Conservation (phyloP, 306 rosid species). For the Lathyrus tuberosus region DNA sequence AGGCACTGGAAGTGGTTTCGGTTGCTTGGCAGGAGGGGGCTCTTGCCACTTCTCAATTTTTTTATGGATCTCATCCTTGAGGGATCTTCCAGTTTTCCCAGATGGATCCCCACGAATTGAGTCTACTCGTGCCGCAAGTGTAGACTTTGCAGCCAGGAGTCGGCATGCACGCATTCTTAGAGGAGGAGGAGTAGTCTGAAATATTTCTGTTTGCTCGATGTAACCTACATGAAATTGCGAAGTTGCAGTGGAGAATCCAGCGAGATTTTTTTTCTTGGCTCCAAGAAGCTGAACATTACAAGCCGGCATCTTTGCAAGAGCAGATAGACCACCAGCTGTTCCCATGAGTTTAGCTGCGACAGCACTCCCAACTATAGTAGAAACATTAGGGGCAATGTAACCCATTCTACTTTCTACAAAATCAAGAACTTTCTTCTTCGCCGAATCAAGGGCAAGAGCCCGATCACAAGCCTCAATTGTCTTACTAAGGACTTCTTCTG, state of each 20-base stretch:
- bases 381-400: constrained; percentile 91
- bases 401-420: constrained; percentile 99
- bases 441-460: constrained; percentile 86
- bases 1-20: constrained; percentile 96
- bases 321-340: constrained; percentile 79
- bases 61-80: constrained; percentile 73
- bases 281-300: constrained; percentile 99
- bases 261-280: constrained; percentile 90
- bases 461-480: constrained; percentile 91
- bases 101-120: constrained; percentile 91
- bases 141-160: constrained; percentile 79
- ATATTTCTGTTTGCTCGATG: constrained; percentile 87
- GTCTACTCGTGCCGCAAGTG: constrained; percentile 95
- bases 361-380: constrained; percentile 91
- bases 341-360: constrained; percentile 99
- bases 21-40: constrained; percentile 97
- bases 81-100: constrained; percentile 67
- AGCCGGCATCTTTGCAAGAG: constrained; percentile 96
- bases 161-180: constrained; percentile 90
- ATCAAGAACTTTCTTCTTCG: constrained; percentile 89
- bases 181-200: constrained; percentile 88
- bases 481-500: constrained; percentile 77
- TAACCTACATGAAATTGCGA: constrained; percentile 93
- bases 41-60: constrained; percentile 99
- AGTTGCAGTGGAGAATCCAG: constrained; percentile 94